These are phyloP conservation scores for Penicillium sp. DNA, from an alignment of 2,329 filamentous ascomycete genomes.

Conservation along the genomic window DNA sequence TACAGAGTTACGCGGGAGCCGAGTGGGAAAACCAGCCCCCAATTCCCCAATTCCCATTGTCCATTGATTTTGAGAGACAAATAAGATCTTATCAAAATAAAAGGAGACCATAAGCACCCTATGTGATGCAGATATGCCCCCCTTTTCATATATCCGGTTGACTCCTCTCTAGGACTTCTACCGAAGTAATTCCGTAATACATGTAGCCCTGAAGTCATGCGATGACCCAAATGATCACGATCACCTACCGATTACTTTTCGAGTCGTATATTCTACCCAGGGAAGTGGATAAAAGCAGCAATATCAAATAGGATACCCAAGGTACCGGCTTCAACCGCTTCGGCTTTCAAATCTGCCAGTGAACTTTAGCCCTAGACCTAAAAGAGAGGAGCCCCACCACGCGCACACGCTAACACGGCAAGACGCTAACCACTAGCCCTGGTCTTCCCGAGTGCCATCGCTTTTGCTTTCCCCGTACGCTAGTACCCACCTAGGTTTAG, in stretches of 20 bases:
- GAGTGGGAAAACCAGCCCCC: not conserved
- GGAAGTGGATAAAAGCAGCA: not conserved
- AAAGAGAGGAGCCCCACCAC: not conserved
- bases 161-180: not conserved
- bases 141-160: not conserved
- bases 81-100: not conserved
- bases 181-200: not conserved
- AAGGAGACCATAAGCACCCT: not conserved
- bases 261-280: not conserved
- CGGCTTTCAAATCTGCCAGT: not conserved
- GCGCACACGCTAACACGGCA: not conserved
- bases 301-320: not conserved
- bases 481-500: constrained; percentile 33
- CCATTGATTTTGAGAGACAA: not conserved
- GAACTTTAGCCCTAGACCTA: constrained; percentile 2
- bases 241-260: not conserved
- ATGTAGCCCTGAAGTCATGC: no score
- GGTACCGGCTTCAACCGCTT: constrained; percentile 3
- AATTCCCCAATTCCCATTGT: not conserved
- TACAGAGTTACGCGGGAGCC: constrained; percentile 7
- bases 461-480: constrained; percentile 35
- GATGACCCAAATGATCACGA: not conserved
- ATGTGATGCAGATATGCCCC: not conserved
- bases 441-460: constrained; percentile 29
- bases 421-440: constrained; percentile 20